phyloP scores from a whole-genome alignment of 2,329 filamentous ascomycete species.

The Keithomyces neogunnii region DNA sequence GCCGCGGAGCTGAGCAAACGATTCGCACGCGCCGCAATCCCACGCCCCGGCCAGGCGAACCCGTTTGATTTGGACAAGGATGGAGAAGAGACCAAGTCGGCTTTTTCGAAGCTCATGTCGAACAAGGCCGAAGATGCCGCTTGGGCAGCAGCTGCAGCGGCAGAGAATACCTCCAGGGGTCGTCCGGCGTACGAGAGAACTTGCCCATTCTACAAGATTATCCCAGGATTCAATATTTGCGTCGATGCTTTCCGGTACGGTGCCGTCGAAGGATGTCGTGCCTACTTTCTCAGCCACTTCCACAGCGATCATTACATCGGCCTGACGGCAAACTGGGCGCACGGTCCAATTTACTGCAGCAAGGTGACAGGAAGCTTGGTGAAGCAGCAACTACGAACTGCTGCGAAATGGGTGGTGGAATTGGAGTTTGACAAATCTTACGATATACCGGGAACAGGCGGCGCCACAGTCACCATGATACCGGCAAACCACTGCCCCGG shows the following conservation, averaged over 20 bases:
- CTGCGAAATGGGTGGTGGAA: constrained; percentile 75
- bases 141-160: constrained; percentile 78
- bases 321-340: constrained; percentile 76
- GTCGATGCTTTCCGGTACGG: constrained; percentile 97
- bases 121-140: constrained; percentile 82
- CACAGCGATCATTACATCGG: constrained; percentile 97
- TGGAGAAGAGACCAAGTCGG: constrained; percentile 46
- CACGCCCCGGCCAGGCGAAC: constrained; percentile 72
- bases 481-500: constrained; percentile 95
- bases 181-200: constrained; percentile 82
- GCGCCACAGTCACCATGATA: constrained; percentile 87
- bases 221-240: constrained; percentile 85
- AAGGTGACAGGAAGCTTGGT: constrained; percentile 86
- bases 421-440: constrained; percentile 76
- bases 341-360: constrained; percentile 96
- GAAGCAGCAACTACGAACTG: constrained; percentile 74
- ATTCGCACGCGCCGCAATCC: constrained; percentile 59
- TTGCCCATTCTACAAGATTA: constrained; percentile 97
- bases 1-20: constrained; percentile 40
- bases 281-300: constrained; percentile 96
- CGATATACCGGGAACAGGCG: constrained; percentile 66
- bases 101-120: constrained; percentile 91
- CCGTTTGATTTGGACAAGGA: constrained; percentile 53
- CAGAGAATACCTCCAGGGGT: constrained; percentile 69
- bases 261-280: constrained; percentile 81